Percentiles rank a stretch among this genome's conserved stretches.
phyloP scores from a whole-genome alignment of 1,284 basidiomycete species.

The Kalmanozyma brasiliensis region DNA sequence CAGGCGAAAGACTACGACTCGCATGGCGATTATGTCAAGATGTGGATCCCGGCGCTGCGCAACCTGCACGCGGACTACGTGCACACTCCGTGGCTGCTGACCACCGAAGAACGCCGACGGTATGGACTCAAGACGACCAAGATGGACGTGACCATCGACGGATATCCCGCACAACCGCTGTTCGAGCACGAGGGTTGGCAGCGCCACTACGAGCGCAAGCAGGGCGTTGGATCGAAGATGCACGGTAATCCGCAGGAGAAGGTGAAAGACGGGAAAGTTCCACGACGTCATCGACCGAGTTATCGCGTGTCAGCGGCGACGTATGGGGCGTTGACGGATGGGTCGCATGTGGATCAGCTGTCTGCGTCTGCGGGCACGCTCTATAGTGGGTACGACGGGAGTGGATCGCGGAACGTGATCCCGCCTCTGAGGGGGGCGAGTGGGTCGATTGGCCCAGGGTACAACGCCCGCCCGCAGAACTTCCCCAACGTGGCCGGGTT shows the following conservation, averaged over 20 bases:
- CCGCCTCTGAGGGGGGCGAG: slow-evolving; percentile 35
- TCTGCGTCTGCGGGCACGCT: slow-evolving; percentile 37
- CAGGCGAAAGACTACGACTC: slow-evolving; percentile 73
- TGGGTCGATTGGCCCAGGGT: slow-evolving; percentile 35
- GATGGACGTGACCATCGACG: slow-evolving; percentile 58
- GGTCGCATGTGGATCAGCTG: slow-evolving; percentile 25
- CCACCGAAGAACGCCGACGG: slow-evolving; percentile 47
- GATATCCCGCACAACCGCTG: slow-evolving; percentile 53
- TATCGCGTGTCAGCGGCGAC: slow-evolving; percentile 28
- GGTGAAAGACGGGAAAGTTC: slow-evolving; percentile 60
- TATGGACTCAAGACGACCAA: slow-evolving; percentile 59
- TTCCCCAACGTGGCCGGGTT: slow-evolving; percentile 21
- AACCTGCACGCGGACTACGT: slow-evolving; percentile 66
- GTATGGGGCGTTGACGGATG: slow-evolving; percentile 36
- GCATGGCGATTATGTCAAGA: slow-evolving; percentile 71
- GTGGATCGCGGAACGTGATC: slow-evolving; percentile 32
- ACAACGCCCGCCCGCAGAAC: slow-evolving; percentile 14
- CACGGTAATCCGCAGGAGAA: slow-evolving; percentile 63
- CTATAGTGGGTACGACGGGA: slow-evolving; percentile 2
- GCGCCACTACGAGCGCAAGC: slow-evolving; percentile 59
- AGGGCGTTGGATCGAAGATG: slow-evolving; percentile 61
- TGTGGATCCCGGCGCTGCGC: slow-evolving; percentile 71
- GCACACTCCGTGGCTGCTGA: slow-evolving; percentile 62
- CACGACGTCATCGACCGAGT: slow-evolving; percentile 46
- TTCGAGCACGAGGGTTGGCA: slow-evolving; percentile 59